Evolutionary conservation across 306 rosid genomes (phyloP).

Genomic region (Calophaca sinica): DNA sequence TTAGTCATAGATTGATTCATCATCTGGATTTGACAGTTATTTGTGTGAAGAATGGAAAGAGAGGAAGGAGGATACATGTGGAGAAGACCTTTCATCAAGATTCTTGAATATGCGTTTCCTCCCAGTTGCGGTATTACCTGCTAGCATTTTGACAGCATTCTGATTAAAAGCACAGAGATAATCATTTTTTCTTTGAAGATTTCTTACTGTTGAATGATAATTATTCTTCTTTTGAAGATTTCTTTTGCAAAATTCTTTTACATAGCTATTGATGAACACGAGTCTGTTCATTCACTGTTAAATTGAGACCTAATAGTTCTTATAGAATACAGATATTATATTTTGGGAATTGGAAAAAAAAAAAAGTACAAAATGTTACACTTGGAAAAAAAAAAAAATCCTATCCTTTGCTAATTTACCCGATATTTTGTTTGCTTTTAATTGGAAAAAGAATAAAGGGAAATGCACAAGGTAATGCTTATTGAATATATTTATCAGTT

Average conservation of each 20-base stretch:
- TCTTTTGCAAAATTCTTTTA: not conserved
- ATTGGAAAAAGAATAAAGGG: no score
- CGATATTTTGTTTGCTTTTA: no score
- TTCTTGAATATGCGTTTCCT: constrained; percentile 73
- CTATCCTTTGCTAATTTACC: no score
- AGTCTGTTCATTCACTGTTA: no score
- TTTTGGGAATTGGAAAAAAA: no score
- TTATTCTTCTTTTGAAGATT: not conserved
- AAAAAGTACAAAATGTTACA: no score
- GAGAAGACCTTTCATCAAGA: constrained; percentile 55
- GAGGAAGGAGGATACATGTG: constrained; percentile 64
- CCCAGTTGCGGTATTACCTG: constrained; percentile 61
- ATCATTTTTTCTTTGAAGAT: constrained; percentile 5
- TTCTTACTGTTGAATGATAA: not conserved
- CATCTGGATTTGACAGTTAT: constrained; percentile 61
- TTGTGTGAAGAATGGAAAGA: constrained; percentile 92
- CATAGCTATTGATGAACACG: not conserved
- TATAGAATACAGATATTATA: no score
- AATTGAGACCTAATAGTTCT: no score
- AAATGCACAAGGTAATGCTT: no score
- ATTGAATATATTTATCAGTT: not conserved
- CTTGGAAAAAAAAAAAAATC: no score
- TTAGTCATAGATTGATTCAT: constrained; percentile 12
- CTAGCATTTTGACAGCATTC: constrained; percentile 9
- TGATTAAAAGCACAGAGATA: not conserved